Evolutionary conservation across 2,329 filamentous ascomycete genomes (phyloP), one percentile per base, ranked within the genome.

Genomic region (Paramyrothecium sp.): DNA sequence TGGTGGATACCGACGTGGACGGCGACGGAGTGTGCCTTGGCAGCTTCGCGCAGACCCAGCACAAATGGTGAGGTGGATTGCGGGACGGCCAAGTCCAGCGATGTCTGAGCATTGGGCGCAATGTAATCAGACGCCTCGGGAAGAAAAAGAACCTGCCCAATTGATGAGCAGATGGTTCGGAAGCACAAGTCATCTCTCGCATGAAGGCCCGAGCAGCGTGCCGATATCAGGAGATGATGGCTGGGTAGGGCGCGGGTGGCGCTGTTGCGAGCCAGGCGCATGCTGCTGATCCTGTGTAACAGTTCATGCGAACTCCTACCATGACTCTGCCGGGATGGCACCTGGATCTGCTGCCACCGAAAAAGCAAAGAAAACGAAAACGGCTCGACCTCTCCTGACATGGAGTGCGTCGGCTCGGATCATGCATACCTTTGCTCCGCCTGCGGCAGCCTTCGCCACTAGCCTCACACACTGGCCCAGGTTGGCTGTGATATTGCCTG

Each of bases 91-190:
- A 97, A 86, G 4, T 84, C 80, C 10, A 92, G 75, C 0, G 89
- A 89, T 65, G 93, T 87, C 12, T 83, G 72, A 2, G 88, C 79
- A 1, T 86, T 87, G 2, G 82, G 79, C 20, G 86, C 89, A 66
- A 97, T 92, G 78, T 97, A 97, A 76, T 97, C 92, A 56, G 86
- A 86, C 22, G 94, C 94, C 81, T 97, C 94, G 13, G 94, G 94
- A 54, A 97, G 88, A 77, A 98, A 97, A 53, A 97, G 83, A 19
- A 90, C 86, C 84, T 90, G 60, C 22, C 10, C n/a, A 4, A 44
- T 44, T 7, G 13, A 46, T 56, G 19, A 58, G 57, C 33, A 20
- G 30, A 51, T 13, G 22, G 38, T 16, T 44, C 13, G 5, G 17
- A 50, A 50, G 8, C 12, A n/a, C 20, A 22, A 19, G 13, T 44